Conservation (phyloP, 164 flowering plant species). For the Paratinospora sagittata region DNA sequence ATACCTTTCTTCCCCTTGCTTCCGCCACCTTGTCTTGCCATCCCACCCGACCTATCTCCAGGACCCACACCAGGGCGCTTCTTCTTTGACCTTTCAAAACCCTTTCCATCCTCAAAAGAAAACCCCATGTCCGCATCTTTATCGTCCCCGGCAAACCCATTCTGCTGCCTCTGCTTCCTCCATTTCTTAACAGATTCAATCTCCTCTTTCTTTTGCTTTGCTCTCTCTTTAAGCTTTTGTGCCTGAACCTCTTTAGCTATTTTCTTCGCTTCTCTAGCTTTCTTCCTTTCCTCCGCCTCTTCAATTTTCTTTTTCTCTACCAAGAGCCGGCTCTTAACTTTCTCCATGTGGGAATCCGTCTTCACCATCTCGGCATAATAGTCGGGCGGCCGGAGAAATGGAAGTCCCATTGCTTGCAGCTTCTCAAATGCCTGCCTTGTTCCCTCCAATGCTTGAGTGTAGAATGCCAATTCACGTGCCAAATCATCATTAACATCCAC, state of each 20-base stretch:
- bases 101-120: constrained; percentile 51
- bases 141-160: constrained; percentile 48
- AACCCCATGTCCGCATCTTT: constrained; percentile 45
- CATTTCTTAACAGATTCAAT: constrained; percentile 88
- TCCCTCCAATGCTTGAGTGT: constrained; percentile 80
- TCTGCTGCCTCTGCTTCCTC: constrained; percentile 89
- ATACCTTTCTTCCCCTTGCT: constrained; percentile 37
- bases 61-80: constrained; percentile 69
- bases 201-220: constrained; percentile 73
- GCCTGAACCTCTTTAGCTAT: constrained; percentile 78
- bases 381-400: constrained; percentile 83
- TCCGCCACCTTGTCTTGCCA: constrained; percentile 31
- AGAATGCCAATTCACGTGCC: constrained; percentile 69
- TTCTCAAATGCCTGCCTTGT: constrained; percentile 60
- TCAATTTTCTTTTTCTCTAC: constrained; percentile 69
- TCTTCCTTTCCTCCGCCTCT: constrained; percentile 90
- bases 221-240: constrained; percentile 72
- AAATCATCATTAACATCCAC: constrained; percentile 90
- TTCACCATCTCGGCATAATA: constrained; percentile 96
- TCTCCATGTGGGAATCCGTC: constrained; percentile 78
- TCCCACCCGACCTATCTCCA: constrained; percentile 84
- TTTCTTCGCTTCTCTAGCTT: constrained; percentile 74
- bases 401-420: constrained; percentile 61
- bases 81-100: constrained; percentile 54
- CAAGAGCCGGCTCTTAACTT: constrained; percentile 66